Evolutionary conservation across 2,329 filamentous ascomycete species (phyloP), one percentile per base, ranked within the genome.

Genomic region (Calonectria pteridis): DNA sequence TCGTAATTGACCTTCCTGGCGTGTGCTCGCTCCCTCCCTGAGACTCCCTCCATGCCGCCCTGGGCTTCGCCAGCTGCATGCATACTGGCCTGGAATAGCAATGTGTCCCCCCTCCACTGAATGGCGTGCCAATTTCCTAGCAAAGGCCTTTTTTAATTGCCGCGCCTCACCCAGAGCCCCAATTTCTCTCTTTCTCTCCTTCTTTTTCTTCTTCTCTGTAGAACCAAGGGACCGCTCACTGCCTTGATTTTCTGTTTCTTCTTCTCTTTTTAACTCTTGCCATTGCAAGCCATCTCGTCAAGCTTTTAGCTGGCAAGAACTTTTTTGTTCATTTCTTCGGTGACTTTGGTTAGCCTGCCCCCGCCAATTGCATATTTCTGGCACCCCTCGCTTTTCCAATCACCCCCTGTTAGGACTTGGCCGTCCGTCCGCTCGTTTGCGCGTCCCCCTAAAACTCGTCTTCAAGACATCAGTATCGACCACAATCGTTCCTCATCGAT

Each of bases 391-490:
- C 80, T 78, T 78, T 79, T 76, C 68, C 68, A 67, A 73, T 74
- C 73, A 76, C 74, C 79, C 76, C 67, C 78, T 76, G 75, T 76
- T 81, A 81, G 80, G 80, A 82, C 81, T 81, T 79, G 77, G 78
- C 77, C 79, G 82, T 85, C 83, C 82, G 83, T 84, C 83, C 84
- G 75, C 81, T 85, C 84, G 82, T 84, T 85, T 83, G 82, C 83
- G 81, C 81, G 79, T 81, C 80, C 80, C 81, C 81, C 79, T 78
- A 81, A 81, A 81, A 82, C 80, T 77, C 81, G 77, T 81, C 78
- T 77, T 80, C 74, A 77, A 78, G 78, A 75, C 73, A 64, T 73
- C 75, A 74, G 79, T 81, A 77, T 76, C 77, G 71, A 78, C 74
- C 58, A 77, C 71, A 69, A 75, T 70, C 69, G 62, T 67, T 75